Percentiles rank a stretch among this genome's conserved stretches.
Conservation (phyloP, 2,329 filamentous ascomycete species). For the Grosmannia penicillata region DNA sequence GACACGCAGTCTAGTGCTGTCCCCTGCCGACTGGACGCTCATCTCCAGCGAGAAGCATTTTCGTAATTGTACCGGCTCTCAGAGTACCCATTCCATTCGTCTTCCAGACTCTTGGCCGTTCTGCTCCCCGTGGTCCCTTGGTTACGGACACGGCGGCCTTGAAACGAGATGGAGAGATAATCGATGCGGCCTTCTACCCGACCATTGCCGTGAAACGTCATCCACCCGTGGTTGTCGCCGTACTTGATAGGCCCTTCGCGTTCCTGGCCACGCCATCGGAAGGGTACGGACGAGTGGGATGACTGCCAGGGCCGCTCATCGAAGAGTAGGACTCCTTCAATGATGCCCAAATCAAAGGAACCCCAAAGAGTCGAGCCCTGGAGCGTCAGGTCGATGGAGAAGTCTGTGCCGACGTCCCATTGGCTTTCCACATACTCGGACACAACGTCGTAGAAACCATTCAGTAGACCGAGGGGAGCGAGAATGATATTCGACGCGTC, state of each 20-base stretch:
- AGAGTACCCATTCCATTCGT: constrained; percentile 1
- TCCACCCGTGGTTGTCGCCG: neutral
- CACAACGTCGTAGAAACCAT: neutral
- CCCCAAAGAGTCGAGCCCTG: constrained; percentile 2
- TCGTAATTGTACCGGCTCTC: constrained; percentile 1
- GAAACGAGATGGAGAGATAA: neutral
- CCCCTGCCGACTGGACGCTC: neutral
- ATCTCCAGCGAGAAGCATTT: constrained; percentile 1
- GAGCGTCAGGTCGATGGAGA: constrained; percentile 1
- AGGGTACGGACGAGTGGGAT: neutral
- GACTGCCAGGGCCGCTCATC: constrained; percentile 1
- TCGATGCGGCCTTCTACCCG: constrained; percentile 2
- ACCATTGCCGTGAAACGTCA: constrained; percentile 1
- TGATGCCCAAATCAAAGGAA: constrained; percentile 2
- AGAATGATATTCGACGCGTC: neutral
- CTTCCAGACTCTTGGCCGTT: neutral
- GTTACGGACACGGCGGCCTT: neutral
- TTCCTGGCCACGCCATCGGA: constrained; percentile 2
- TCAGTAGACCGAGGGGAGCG: constrained; percentile 1
- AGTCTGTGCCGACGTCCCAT: neutral
- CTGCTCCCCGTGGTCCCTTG: neutral
- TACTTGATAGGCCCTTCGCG: neutral
- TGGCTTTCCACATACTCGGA: neutral
- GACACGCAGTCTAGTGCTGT: neutral
- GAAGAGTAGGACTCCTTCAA: constrained; percentile 2